A percentile compares a stretch with the other conserved stretches of the same genome.
phyloP scores from a whole-genome alignment of 306 rosid species.

The Pyrus betulifolia region DNA sequence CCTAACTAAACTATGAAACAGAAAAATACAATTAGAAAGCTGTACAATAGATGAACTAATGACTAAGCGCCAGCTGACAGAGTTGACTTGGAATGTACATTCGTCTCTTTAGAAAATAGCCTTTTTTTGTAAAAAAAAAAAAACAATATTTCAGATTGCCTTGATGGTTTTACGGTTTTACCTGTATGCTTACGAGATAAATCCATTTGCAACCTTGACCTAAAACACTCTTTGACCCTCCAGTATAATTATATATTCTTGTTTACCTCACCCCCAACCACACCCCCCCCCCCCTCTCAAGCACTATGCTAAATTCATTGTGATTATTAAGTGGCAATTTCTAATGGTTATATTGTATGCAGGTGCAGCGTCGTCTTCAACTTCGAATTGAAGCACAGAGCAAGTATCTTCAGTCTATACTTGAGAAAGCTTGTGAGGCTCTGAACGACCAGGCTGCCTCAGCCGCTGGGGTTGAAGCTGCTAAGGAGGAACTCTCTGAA shows the following conservation, averaged over 20 bases:
- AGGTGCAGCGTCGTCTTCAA: constrained; percentile 60
- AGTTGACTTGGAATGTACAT: no score
- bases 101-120: not conserved
- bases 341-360: not conserved
- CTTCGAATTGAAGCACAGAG: constrained; percentile 58
- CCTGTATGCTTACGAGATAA: not conserved
- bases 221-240: not conserved
- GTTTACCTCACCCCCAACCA: no score
- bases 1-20: no score
- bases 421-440: constrained; percentile 51
- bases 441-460: constrained; percentile 38
- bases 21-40: no score
- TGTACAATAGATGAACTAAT: no score
- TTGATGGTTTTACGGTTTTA: not conserved
- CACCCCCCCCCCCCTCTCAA: not conserved
- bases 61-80: no score
- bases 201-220: not conserved
- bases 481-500: constrained; percentile 48
- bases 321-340: not conserved
- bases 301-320: not conserved
- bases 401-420: constrained; percentile 50
- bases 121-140: not conserved
- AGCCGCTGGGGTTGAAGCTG: constrained; percentile 37
- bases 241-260: not conserved
- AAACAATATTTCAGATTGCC: not conserved